phyloP scores from a whole-genome alignment of 352 stramenopile species.

The Pythium aristosporum region DNA sequence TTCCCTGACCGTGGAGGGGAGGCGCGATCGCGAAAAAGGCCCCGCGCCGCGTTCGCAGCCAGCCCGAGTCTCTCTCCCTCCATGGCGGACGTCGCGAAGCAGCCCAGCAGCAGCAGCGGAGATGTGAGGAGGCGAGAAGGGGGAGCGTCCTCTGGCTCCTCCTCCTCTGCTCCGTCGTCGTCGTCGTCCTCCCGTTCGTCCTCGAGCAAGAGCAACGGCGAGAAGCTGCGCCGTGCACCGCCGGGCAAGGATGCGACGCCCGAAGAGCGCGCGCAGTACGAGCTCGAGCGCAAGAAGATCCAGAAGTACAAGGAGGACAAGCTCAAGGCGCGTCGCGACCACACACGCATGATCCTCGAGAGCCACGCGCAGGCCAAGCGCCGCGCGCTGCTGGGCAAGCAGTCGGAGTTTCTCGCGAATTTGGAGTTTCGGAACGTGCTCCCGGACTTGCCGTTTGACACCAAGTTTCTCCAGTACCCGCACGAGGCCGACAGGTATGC shows the following conservation, averaged over 20 bases:
- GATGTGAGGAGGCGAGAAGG: constrained; percentile 8
- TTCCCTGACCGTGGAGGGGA: constrained; percentile 10
- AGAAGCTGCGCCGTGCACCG: constrained; percentile 40
- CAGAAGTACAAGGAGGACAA: constrained; percentile 90
- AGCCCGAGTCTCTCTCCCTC: neutral
- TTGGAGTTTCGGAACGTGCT: constrained; percentile 84
- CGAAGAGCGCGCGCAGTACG: constrained; percentile 76
- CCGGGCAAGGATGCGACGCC: constrained; percentile 54
- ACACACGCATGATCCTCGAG: constrained; percentile 87
- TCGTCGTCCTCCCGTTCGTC: constrained; percentile 13
- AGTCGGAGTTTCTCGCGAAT: constrained; percentile 80
- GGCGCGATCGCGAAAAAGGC: neutral
- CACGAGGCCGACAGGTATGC: constrained; percentile 71
- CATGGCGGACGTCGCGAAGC: constrained; percentile 36
- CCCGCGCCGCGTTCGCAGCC: neutral
- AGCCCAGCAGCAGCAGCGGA: constrained; percentile 9
- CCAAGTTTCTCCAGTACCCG: constrained; percentile 85
- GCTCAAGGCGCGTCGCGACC: constrained; percentile 79
- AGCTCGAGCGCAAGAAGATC: constrained; percentile 85
- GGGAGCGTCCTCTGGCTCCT: constrained; percentile 17
- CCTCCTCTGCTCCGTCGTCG: constrained; percentile 17
- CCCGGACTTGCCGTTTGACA: constrained; percentile 82
- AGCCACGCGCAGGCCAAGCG: constrained; percentile 83
- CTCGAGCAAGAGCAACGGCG: constrained; percentile 25
- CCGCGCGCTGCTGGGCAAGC: constrained; percentile 72